A percentile compares a stretch with the other conserved stretches of the same genome.
Conservation (phyloP, 2,329 filamentous ascomycete species). For the Cladorrhinum sp. region DNA sequence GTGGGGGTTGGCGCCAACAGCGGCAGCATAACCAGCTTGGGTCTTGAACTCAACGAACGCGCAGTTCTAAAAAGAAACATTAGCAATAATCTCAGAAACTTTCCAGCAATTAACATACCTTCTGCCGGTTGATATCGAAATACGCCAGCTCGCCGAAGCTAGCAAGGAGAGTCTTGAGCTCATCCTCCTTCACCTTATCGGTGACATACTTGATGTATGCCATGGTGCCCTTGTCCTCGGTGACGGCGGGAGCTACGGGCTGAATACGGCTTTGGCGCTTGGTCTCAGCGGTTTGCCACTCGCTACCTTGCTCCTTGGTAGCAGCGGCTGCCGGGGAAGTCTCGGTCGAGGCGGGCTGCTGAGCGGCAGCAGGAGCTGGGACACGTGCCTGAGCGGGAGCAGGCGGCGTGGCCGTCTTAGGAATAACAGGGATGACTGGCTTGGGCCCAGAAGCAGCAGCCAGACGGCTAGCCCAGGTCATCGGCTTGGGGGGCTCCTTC, state of each 20-base stretch:
- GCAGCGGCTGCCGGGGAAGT: slow-evolving; percentile 31
- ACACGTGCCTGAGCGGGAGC: slow-evolving; percentile 51
- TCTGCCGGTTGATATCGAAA: slow-evolving; percentile 76
- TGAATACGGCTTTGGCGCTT: slow-evolving; percentile 79
- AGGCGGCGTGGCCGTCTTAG: slow-evolving; percentile 56
- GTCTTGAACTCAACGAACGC: slow-evolving; percentile 94
- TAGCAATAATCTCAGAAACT: background rate
- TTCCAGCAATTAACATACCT: slow-evolving; percentile 56
- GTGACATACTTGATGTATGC: slow-evolving; percentile 96
- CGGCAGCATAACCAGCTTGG: slow-evolving; percentile 75
- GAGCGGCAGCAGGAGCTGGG: slow-evolving; percentile 49
- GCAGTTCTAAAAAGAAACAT: slow-evolving; percentile 66
- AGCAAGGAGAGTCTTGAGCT: slow-evolving; percentile 67
- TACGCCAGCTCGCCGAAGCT: slow-evolving; percentile 69
- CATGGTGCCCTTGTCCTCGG: slow-evolving; percentile 71
- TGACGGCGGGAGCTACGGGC: slow-evolving; percentile 55
- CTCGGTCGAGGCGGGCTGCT: slow-evolving; percentile 36
- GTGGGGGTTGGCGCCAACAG: slow-evolving; percentile 81
- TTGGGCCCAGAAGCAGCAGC: slow-evolving; percentile 55
- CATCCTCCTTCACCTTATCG: slow-evolving; percentile 75
- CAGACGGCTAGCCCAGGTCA: slow-evolving; percentile 74
- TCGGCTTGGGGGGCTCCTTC: slow-evolving; percentile 54
- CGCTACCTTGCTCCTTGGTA: slow-evolving; percentile 56
- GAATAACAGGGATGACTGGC: slow-evolving; percentile 43
- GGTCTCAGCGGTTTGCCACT: slow-evolving; percentile 89